These are phyloP conservation scores for Verticillium albo-atrum DNA, from an alignment of 2,329 filamentous ascomycete species.

Conservation along the genomic window DNA sequence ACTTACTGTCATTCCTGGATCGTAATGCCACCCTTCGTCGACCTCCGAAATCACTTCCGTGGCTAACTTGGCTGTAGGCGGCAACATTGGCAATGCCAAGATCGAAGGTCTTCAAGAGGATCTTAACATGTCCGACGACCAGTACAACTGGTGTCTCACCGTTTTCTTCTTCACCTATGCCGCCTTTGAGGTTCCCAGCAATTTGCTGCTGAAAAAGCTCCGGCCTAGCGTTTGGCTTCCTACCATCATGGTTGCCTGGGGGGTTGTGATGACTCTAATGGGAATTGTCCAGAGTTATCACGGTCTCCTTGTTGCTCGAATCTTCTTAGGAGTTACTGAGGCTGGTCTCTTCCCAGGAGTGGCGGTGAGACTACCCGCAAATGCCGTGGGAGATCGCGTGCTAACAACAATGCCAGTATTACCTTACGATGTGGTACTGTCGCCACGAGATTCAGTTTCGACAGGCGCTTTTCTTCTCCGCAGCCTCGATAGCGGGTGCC, in stretches of 20 bases:
- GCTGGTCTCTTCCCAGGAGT: constrained; percentile 65
- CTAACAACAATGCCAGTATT: constrained; percentile 29
- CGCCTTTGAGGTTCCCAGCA: constrained; percentile 72
- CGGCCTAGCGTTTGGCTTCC: constrained; percentile 72
- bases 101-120: constrained; percentile 53
- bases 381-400: background rate
- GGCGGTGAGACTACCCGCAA: constrained; percentile 26
- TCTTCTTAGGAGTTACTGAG: constrained; percentile 63
- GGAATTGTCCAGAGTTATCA: constrained; percentile 45
- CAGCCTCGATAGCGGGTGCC: constrained; percentile 73
- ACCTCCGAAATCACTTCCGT: background rate
- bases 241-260: constrained; percentile 65
- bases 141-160: constrained; percentile 67
- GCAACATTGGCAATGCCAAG: constrained; percentile 64
- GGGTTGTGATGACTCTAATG: constrained; percentile 45
- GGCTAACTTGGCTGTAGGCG: constrained; percentile 26
- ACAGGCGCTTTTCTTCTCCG: constrained; percentile 75
- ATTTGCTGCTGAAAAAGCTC: constrained; percentile 69
- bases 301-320: constrained; percentile 43
- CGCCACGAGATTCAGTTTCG: constrained; percentile 51
- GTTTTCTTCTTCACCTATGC: constrained; percentile 82
- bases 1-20: constrained; percentile 66
- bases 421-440: constrained; percentile 55
- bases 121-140: constrained; percentile 52
- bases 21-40: constrained; percentile 23